Conservation (phyloP, 495 filamentous ascomycete genomes). For the Sabuloglossum arenarium region DNA sequence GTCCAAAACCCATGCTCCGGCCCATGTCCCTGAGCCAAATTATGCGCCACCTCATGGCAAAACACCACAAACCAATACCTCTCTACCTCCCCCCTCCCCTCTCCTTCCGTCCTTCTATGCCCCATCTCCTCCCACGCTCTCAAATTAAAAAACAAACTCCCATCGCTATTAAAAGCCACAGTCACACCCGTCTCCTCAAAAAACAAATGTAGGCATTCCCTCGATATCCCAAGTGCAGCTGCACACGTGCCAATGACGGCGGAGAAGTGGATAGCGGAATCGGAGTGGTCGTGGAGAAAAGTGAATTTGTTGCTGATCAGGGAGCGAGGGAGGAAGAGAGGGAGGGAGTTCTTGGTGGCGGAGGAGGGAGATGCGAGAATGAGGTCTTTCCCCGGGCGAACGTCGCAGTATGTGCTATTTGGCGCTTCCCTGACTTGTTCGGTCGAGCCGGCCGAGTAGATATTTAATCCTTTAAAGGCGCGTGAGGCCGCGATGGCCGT, state of each 20-base stretch:
- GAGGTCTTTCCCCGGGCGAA: constrained; percentile 57
- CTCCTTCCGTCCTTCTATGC: constrained; percentile 11
- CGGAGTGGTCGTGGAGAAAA: constrained; percentile 42
- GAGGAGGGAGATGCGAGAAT: constrained; percentile 21
- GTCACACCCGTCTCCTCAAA: constrained; percentile 57
- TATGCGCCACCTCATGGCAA: constrained; percentile 89
- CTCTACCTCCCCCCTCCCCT: neutral
- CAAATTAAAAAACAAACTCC: constrained; percentile 84
- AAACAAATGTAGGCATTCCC: constrained; percentile 48
- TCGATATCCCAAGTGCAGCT: neutral
- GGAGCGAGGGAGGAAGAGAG: constrained; percentile 2
- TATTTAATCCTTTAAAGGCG: constrained; percentile 44
- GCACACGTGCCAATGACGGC: constrained; percentile 25
- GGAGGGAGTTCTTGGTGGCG: constrained; percentile 18
- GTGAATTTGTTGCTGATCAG: constrained; percentile 12
- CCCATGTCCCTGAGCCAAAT: constrained; percentile 60
- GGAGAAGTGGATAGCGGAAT: constrained; percentile 42
- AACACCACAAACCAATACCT: constrained; percentile 84
- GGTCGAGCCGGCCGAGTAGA: constrained; percentile 50
- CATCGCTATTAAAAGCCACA: constrained; percentile 78
- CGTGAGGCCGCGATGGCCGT: constrained; percentile 63
- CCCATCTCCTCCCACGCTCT: constrained; percentile 70
- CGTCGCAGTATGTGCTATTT: constrained; percentile 64
- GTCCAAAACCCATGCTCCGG: constrained; percentile 74
- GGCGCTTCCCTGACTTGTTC: constrained; percentile 54